Percentiles rank a stretch among this genome's conserved stretches.
phyloP scores from a whole-genome alignment of 305 asterid species.

The Solanum hybrid region DNA sequence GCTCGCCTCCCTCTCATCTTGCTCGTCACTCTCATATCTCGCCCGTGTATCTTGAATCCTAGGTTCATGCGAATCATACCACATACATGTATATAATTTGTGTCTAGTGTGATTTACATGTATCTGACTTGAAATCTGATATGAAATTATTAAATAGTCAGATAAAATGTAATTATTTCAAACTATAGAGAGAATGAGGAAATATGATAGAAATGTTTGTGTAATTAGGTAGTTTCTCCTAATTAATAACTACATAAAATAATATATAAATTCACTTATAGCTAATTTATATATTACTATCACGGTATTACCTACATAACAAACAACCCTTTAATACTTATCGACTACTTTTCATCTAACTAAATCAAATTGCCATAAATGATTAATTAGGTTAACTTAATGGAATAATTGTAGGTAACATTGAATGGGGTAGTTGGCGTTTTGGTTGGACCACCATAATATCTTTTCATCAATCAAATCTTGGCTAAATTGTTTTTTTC shows the following conservation, averaged over 20 bases:
- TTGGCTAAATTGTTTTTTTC: background rate
- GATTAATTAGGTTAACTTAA: background rate
- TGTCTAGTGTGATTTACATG: background rate
- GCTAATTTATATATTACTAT: too few species aligned
- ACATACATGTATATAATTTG: too few species aligned
- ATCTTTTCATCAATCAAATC: background rate
- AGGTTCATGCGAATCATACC: background rate
- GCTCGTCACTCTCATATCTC: background rate
- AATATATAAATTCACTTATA: too few species aligned
- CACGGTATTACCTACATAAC: too few species aligned
- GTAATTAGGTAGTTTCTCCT: too few species aligned
- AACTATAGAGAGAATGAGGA: too few species aligned
- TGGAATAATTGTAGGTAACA: background rate
- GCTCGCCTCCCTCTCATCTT: background rate
- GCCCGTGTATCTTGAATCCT: background rate
- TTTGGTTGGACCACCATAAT: background rate
- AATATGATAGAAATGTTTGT: too few species aligned
- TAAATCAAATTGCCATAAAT: background rate
- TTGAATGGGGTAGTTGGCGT: background rate
- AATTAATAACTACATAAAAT: too few species aligned
- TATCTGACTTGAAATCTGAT: too few species aligned
- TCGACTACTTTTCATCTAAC: background rate
- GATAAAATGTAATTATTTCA: too few species aligned
- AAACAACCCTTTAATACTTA: background rate
- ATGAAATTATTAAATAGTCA: too few species aligned